These are phyloP conservation scores for Dendrostoma leiphaemia DNA, from an alignment of 2,329 filamentous ascomycete genomes.

Conservation along the genomic window DNA sequence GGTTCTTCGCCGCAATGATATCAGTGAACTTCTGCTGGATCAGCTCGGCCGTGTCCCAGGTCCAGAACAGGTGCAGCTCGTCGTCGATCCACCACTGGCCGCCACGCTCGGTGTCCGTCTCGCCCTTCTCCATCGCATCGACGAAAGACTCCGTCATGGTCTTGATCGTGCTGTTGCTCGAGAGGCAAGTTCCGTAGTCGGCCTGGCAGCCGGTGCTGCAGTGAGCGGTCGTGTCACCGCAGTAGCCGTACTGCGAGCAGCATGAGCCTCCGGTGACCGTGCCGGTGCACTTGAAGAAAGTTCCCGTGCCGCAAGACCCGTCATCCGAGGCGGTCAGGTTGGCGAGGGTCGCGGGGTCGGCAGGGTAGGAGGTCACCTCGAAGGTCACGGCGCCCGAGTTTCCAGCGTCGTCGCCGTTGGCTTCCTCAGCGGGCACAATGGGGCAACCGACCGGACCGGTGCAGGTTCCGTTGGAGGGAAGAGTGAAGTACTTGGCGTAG, in stretches of 20 bases:
- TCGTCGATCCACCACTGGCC: conserved; percentile 56
- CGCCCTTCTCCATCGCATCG: conserved; percentile 37
- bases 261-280: conserved; percentile 12
- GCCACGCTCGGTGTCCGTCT: conserved; percentile 45
- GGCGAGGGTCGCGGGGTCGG: background rate
- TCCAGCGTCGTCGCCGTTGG: conserved; percentile 56
- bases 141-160: conserved; percentile 34
- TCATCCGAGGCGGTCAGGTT: conserved; percentile 20
- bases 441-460: conserved; percentile 50
- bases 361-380: conserved; percentile 30
- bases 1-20: conserved; percentile 37
- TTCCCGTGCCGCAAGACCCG: conserved; percentile 21
- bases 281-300: conserved; percentile 18
- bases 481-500: conserved; percentile 64
- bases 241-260: conserved; percentile 22
- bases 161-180: conserved; percentile 6
- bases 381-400: conserved; percentile 48
- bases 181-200: conserved; percentile 21
- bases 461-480: conserved; percentile 39
- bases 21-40: conserved; percentile 45
- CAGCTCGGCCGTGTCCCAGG: conserved; percentile 51
- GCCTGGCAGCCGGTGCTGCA: conserved; percentile 24
- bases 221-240: conserved; percentile 15
- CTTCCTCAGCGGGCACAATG: conserved; percentile 55
- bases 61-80: conserved; percentile 47